Evolutionary conservation across 805 yeast genomes (phyloP).

Genomic region (Candida caryicola): DNA sequence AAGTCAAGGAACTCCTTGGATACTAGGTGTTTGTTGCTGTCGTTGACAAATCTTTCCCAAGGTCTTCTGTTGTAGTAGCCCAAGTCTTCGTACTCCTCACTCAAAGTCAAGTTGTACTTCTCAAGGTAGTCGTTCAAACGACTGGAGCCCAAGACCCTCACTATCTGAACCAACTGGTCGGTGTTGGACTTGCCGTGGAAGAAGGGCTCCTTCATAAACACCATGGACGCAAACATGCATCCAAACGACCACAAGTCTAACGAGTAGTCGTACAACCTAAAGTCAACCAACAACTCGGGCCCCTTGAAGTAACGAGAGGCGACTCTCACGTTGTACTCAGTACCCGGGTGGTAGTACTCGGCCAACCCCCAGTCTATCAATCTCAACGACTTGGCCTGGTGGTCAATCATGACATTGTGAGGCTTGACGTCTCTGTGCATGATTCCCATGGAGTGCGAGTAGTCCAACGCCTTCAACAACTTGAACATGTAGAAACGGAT

Average conservation of each 20-base stretch:
- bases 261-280: slow-evolving; percentile 82
- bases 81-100: slow-evolving; percentile 76
- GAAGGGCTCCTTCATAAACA: slow-evolving; percentile 86
- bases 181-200: slow-evolving; percentile 90
- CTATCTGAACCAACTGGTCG: slow-evolving; percentile 88
- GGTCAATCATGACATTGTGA: slow-evolving; percentile 92
- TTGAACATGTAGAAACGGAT: slow-evolving; percentile 82
- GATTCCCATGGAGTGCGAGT: slow-evolving; percentile 88
- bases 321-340: slow-evolving; percentile 86
- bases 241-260: slow-evolving; percentile 90
- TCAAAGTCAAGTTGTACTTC: slow-evolving; percentile 67
- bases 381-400: slow-evolving; percentile 54
- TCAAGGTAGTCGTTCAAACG: slow-evolving; percentile 63
- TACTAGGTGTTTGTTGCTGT: slow-evolving; percentile 49
- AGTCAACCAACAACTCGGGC: slow-evolving; percentile 82
- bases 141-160: slow-evolving; percentile 81
- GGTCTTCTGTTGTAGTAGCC: slow-evolving; percentile 65
- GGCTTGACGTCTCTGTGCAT: slow-evolving; percentile 95
- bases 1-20: slow-evolving; percentile 62
- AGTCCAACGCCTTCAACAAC: slow-evolving; percentile 78
- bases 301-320: slow-evolving; percentile 92
- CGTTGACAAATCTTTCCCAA: slow-evolving; percentile 62
- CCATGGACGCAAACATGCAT: slow-evolving; percentile 86
- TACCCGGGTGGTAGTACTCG: slow-evolving; percentile 87
- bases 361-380: slow-evolving; percentile 95